Base-by-base conservation (phyloP, 2,329 filamentous ascomycete species). In the Fusarium sp. region DNA sequence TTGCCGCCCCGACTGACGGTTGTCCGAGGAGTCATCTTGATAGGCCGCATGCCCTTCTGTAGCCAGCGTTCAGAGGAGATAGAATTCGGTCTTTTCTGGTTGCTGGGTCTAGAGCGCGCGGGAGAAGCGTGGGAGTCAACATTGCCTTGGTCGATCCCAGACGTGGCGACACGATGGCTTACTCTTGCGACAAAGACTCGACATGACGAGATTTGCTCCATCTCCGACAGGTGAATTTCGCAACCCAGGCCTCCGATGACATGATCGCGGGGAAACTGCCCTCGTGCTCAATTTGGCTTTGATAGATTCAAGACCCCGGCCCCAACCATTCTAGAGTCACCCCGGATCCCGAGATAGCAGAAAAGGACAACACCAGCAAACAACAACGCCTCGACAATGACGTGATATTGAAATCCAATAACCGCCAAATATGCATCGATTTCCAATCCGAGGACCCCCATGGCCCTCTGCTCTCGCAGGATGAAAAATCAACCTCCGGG, bases 211-310 rank as follows among this genome's bases (percentile, higher is more conserved):
- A 41, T 18, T 47, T 36, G 36, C 53, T 62, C 12, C 12, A 12
- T 31, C 43, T 54, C 55, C 46, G 55, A 36, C 28, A 59, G 43
- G 51, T 37, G 36, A 41, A 68, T 70, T 63, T 63, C 73, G 73
- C 70, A 74, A 75, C 59, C 47, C 53, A 43, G 43, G 58, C 51
- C 61, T 34, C 53, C 60, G 63, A 75, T 75, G 73, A 53, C 73
- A 75, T 74, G 70, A 73, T 75, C 68, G 67, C 60, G 65, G 71
- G 66, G 71, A 67, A 71, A 39, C 50, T 58, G 61, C 55, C 67
- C 67, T 62, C 67, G 69, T 75, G 73, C 66, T 27, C 60, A 63
- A 50, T 54, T 63, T 60, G 53, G 54, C 60, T 60, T 64, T 52
- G 54, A 56, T 62, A 66, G 62, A 66, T 51, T 61, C 40, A 53